phyloP scores from a whole-genome alignment of 2,329 filamentous ascomycete species.

The Helicocarpus griseus region DNA sequence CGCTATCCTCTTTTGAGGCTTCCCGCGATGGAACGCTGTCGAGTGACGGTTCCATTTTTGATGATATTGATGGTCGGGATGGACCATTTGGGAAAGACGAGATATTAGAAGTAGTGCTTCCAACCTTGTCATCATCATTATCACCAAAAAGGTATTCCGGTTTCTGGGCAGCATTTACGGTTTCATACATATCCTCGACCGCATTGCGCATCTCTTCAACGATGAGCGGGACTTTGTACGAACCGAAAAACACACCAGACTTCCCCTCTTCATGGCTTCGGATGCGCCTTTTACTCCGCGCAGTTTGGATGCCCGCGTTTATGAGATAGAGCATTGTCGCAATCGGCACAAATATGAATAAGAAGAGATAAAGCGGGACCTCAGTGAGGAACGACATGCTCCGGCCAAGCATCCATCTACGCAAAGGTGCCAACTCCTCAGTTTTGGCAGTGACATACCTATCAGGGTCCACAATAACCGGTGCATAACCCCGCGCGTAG shows the following conservation, averaged over 20 bases:
- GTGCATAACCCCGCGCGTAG: slow-evolving; percentile 62
- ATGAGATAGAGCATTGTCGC: slow-evolving; percentile 61
- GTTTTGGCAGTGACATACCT: slow-evolving; percentile 21
- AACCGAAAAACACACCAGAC: slow-evolving; percentile 55
- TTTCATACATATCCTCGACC: slow-evolving; percentile 69
- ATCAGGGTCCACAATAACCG: slow-evolving; percentile 59
- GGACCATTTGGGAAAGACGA: not conserved
- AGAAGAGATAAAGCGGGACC: slow-evolving; percentile 54
- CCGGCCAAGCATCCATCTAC: slow-evolving; percentile 8
- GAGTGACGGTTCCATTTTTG: not conserved
- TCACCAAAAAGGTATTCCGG: slow-evolving; percentile 60
- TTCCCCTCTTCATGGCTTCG: slow-evolving; percentile 63
- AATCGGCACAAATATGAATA: slow-evolving; percentile 64
- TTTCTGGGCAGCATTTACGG: slow-evolving; percentile 56
- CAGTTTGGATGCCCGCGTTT: slow-evolving; percentile 67
- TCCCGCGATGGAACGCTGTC: not conserved
- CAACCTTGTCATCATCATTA: slow-evolving; percentile 39
- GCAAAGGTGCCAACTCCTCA: slow-evolving; percentile 14
- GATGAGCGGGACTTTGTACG: slow-evolving; percentile 67
- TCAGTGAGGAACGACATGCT: slow-evolving; percentile 36
- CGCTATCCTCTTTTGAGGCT: not conserved
- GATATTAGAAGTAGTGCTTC: too few relatives aligned
- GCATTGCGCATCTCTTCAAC: slow-evolving; percentile 65
- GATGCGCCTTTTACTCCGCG: slow-evolving; percentile 65
- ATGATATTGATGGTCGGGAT: not conserved